These are phyloP conservation scores for Capsicum chinense DNA, from an alignment of 257 asterid species.

Conservation along the genomic window DNA sequence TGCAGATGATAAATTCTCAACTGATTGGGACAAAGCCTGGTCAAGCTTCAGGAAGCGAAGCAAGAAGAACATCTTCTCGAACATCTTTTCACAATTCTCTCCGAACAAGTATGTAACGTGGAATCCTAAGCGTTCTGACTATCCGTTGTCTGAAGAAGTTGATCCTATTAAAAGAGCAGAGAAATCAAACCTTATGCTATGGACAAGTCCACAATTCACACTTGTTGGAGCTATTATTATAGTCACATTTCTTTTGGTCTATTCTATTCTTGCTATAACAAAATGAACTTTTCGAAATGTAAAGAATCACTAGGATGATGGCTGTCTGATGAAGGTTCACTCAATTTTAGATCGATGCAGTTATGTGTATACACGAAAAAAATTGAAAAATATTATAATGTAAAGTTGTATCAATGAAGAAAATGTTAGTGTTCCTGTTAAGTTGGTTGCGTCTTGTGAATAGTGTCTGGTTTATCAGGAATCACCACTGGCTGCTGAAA, in stretches of 20 bases:
- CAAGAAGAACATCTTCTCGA: conserved; percentile 67
- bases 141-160: conserved; percentile 85
- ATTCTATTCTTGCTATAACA: conserved; percentile 64
- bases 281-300: conserved; percentile 49
- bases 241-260: conserved; percentile 70
- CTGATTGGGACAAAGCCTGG: conserved; percentile 98
- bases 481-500: not conserved
- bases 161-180: conserved; percentile 94
- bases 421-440: not conserved
- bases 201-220: conserved; percentile 88
- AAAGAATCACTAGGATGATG: conserved; percentile 23
- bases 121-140: conserved; percentile 83
- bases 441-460: not conserved
- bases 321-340: conserved; percentile 10
- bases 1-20: conserved; percentile 69
- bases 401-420: not conserved
- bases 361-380: conserved; percentile 26
- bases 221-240: conserved; percentile 69
- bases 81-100: conserved; percentile 67
- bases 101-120: conserved; percentile 88
- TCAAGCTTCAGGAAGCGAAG: conserved; percentile 82
- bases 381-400: not conserved
- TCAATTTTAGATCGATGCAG: conserved; percentile 31
- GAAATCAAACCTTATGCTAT: conserved; percentile 79
- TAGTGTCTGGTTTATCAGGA: not conserved